Base-by-base conservation (phyloP, 2,329 filamentous ascomycete species). In the Arthrobotrys musiformis region DNA sequence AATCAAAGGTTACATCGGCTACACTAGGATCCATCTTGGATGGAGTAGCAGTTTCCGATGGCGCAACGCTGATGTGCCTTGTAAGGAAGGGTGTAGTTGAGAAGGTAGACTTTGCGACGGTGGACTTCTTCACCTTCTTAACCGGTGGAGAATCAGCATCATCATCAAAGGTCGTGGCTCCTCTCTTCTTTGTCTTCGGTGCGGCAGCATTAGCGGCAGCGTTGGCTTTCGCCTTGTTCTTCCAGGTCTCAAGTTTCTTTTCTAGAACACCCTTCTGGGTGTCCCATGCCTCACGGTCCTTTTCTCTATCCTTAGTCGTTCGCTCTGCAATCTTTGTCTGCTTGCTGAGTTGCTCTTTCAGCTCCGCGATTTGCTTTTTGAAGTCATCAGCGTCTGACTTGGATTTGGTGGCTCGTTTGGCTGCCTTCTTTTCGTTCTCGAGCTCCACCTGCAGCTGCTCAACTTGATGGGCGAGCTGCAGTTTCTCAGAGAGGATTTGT, bases 21-120 rank as follows among this genome's bases (percentile, higher is more conserved):
- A 58, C 30, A 19, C 19, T 58, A 28, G 33, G 9, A 19, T 58
- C 54, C 9, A 33, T 35, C 48, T 54, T 78, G 6, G 76, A 75
- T 19, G 64, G 70, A 2, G 62, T 78, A 26, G 82, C 82, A 11
- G 79, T 79, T 19, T 80, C 78, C 33, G 84, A 85, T 30, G 85
- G 84, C n/a, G 85, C 84, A 13, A 90, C 85, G 79, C 86, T 90
- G 77, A 87, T 89, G 26, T 89, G 90, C 61, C 91, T 89, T 83
- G 94, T 97, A 78, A 98, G 86, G 85, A 97, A 97, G 0, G 94
- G 94, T 0, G 94, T 98, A 79, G 97, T 93, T 2, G 93, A 97
- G 83, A 98, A 97, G 1, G 88, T 90, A 0, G 94, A 97, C 83
- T 97, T 97, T 82, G 97, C 93, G 30, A 92, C 93, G 4, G 92